These are phyloP conservation scores for Antarctomyces pellizariae DNA, from an alignment of 495 filamentous ascomycete genomes.

Conservation along the genomic window DNA sequence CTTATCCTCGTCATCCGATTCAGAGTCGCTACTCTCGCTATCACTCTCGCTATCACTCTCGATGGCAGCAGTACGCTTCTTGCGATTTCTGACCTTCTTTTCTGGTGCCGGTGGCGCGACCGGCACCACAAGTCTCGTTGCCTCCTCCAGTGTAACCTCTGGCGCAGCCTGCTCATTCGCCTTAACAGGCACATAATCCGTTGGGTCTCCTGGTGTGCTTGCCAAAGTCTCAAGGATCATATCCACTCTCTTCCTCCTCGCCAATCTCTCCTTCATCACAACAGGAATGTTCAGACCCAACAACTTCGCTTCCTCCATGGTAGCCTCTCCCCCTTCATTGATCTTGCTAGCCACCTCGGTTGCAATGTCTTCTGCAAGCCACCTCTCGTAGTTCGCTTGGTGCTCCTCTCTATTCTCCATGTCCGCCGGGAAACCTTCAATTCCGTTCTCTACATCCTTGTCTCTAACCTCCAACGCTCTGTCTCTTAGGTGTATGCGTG, in stretches of 20 bases:
- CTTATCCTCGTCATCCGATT: too few relatives aligned
- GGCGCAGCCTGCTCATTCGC: not conserved
- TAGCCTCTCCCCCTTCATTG: conserved; percentile 14
- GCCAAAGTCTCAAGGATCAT: conserved; percentile 5
- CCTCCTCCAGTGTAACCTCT: not conserved
- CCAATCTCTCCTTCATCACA: conserved; percentile 7
- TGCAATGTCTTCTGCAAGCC: conserved; percentile 18
- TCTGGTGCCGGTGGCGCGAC: conserved; percentile 5
- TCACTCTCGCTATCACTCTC: too few relatives aligned
- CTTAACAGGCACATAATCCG: conserved; percentile 1
- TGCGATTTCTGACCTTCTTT: conserved; percentile 9
- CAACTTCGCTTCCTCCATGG: conserved; percentile 11
- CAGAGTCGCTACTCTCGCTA: too few relatives aligned
- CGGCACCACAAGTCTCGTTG: conserved; percentile 5
- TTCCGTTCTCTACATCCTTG: conserved; percentile 22
- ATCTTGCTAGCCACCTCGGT: conserved; percentile 7
- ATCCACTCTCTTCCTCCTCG: conserved; percentile 10
- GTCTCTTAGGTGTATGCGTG: conserved; percentile 36
- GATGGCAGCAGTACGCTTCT: conserved; percentile 8
- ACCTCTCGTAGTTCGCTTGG: conserved; percentile 29
- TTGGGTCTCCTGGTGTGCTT: conserved; percentile 1
- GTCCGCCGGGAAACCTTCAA: conserved; percentile 16
- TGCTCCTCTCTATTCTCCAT: conserved; percentile 15
- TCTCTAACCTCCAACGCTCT: conserved; percentile 30
- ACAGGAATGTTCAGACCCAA: conserved; percentile 5